phyloP scores from a whole-genome alignment of 2,329 filamentous ascomycete species.

The Alternaria triticina region DNA sequence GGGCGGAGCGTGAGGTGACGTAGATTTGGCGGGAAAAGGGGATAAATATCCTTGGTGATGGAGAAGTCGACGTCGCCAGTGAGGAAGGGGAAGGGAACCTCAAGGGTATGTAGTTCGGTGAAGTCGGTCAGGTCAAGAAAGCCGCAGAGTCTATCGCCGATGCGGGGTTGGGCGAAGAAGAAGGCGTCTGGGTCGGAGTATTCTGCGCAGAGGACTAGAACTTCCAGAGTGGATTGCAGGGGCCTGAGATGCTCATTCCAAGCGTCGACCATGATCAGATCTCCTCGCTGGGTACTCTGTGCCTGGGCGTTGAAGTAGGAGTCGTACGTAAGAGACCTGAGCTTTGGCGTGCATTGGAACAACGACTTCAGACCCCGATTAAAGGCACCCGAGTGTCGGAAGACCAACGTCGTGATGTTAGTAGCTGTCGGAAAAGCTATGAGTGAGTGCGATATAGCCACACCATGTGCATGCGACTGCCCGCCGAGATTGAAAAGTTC shows the following conservation, averaged over 20 bases:
- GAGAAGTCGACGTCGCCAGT: slow-evolving; percentile 31
- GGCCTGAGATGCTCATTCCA: slow-evolving; percentile 24
- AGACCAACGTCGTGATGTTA: slow-evolving; percentile 27
- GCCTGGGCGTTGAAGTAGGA: slow-evolving; percentile 25
- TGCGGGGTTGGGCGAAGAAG: slow-evolving; percentile 31
- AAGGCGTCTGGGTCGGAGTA: slow-evolving; percentile 21
- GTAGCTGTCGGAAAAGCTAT: slow-evolving; percentile 6
- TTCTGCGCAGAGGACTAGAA: slow-evolving; percentile 30
- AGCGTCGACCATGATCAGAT: slow-evolving; percentile 20
- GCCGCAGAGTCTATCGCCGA: slow-evolving; percentile 19
- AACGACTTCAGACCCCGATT: slow-evolving; percentile 7
- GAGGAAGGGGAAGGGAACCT: slow-evolving; percentile 33
- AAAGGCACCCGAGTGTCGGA: slow-evolving; percentile 23
- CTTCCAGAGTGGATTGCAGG: slow-evolving; percentile 19
- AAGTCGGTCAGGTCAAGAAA: slow-evolving; percentile 32
- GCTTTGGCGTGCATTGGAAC: slow-evolving; percentile 22
- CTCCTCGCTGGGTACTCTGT: not conserved
- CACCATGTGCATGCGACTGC: not conserved
- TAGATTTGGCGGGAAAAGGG: slow-evolving; percentile 29
- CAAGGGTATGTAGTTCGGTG: slow-evolving; percentile 29
- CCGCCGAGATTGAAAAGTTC: slow-evolving; percentile 20
- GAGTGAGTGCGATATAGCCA: not conserved
- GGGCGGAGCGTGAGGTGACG: slow-evolving; percentile 30
- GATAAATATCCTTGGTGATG: slow-evolving; percentile 27
- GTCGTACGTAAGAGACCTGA: slow-evolving; percentile 33